Conservation (phyloP, 2,329 filamentous ascomycete genomes). For the Microsporum canis region DNA sequence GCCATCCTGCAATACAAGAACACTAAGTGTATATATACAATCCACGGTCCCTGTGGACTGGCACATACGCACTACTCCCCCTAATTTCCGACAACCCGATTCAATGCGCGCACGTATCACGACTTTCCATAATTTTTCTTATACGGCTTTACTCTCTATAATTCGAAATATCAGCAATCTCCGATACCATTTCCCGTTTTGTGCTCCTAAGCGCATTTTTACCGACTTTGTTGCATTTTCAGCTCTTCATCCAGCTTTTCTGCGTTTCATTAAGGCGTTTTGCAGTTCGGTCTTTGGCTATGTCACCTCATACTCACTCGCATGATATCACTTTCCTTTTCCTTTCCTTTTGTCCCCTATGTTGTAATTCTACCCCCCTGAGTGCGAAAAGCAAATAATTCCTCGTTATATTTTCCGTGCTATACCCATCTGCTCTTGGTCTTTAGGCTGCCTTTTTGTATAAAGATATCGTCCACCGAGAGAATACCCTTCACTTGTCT, state of each 20-base stretch:
- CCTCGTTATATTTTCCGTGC: background rate
- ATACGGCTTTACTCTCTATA: background rate
- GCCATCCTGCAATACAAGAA: conserved; percentile 8
- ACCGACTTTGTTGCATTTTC: background rate
- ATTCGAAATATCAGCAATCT: conserved; percentile 6
- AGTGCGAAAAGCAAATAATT: conserved; percentile 6
- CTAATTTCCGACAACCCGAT: background rate
- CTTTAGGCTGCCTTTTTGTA: conserved; percentile 1
- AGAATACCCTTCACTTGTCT: background rate
- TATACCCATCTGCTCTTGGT: background rate
- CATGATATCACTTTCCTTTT: conserved; percentile 2
- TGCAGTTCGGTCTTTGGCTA: conserved; percentile 1
- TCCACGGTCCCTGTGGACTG: conserved; percentile 23
- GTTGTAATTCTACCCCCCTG: conserved; percentile 2
- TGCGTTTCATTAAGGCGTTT: background rate
- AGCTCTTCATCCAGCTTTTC: conserved; percentile 1
- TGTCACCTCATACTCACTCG: background rate
- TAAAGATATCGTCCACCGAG: background rate
- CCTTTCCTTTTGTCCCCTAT: background rate
- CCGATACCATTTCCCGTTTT: background rate
- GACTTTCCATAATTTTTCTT: background rate
- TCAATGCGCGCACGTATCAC: conserved; percentile 6
- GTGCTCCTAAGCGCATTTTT: background rate
- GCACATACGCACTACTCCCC: conserved; percentile 20
- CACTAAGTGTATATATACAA: conserved; percentile 16